Base-by-base conservation (phyloP, 2,329 filamentous ascomycete species). In the Chaetomiaceae sp. region DNA sequence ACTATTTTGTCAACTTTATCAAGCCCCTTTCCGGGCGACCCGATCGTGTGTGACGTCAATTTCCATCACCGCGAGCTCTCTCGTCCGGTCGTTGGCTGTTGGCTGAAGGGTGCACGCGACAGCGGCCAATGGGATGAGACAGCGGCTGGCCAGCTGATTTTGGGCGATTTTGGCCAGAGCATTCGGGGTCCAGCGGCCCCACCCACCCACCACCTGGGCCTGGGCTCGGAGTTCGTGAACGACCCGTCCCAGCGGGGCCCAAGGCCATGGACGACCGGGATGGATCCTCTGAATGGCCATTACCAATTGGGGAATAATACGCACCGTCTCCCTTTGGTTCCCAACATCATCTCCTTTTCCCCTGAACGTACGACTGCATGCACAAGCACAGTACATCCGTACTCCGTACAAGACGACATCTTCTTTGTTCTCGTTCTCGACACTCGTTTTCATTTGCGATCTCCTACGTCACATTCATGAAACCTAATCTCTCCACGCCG, bases 141-240 rank as follows among this genome's bases (percentile, higher is more conserved):
- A 14, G n/a, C 19, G 20, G 25, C 41, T 39, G 46, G 20, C 39
- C 19, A n/a, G n/a, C n/a, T n/a, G n/a, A n/a, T n/a, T n/a, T n/a
- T 34, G 19, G 34, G 25, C 25, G 25, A 27, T 27, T 21, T 39
- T 39, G 14, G 41, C 9, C 31, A 33, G 23, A 42, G 39, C 39
- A 16, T 14, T 21, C 43, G 31, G 27, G 43, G 31, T 35, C 30
- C 30, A 14, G 38, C 2, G 17, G 25, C 31, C 35, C 42, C 49
- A 51, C 42, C 48, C n/a, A 51, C 38, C 31, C 16, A 27, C 38
- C 25, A 12, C 39, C 33, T n/a, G n/a, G n/a, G n/a, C n/a, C n/a
- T n/a, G n/a, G n/a, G n/a, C n/a, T 48, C 50, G 50, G 51, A 42
- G 35, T 49, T 49, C 41, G 38, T 12, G 17, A 49, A 53, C 14